Conservation (phyloP, 2,329 filamentous ascomycete species). For the Alternaria incomplexa region DNA sequence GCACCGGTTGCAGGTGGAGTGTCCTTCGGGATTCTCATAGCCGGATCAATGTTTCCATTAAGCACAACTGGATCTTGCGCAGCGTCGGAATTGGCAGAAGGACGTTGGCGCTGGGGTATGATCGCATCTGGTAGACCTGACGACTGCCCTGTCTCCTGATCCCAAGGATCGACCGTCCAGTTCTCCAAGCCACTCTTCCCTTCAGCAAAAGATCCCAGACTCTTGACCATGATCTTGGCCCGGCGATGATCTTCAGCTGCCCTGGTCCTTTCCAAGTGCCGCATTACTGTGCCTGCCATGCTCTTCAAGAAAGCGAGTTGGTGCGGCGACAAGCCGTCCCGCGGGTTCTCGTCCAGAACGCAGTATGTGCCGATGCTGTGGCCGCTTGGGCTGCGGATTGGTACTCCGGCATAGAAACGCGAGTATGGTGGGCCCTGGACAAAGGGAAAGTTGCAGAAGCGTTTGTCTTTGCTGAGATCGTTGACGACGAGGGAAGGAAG, state of each 20-base stretch:
- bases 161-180: conserved; percentile 43
- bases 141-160: conserved; percentile 22
- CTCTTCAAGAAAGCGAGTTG: conserved; percentile 63
- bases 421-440: conserved; percentile 40
- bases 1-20: conserved; percentile 20
- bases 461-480: conserved; percentile 43
- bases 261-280: conserved; percentile 65
- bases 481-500: conserved; percentile 41
- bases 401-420: conserved; percentile 65
- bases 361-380: conserved; percentile 67
- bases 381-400: conserved; percentile 63
- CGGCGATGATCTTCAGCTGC: conserved; percentile 60
- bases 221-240: conserved; percentile 61
- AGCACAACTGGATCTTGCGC: conserved; percentile 23
- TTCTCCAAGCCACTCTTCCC: conserved; percentile 44
- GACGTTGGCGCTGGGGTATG: conserved; percentile 26
- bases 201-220: conserved; percentile 46
- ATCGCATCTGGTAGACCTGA: conserved; percentile 17
- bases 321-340: conserved; percentile 56
- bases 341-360: conserved; percentile 64
- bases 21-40: conserved; percentile 19
- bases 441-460: conserved; percentile 46
- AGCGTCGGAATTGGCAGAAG: conserved; percentile 19
- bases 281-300: conserved; percentile 62
- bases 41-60: conserved; percentile 30